Evolutionary conservation across 768 basidiomycete genomes (phyloP), one percentile per base, ranked within the genome.

Genomic region (Mycena maculata): DNA sequence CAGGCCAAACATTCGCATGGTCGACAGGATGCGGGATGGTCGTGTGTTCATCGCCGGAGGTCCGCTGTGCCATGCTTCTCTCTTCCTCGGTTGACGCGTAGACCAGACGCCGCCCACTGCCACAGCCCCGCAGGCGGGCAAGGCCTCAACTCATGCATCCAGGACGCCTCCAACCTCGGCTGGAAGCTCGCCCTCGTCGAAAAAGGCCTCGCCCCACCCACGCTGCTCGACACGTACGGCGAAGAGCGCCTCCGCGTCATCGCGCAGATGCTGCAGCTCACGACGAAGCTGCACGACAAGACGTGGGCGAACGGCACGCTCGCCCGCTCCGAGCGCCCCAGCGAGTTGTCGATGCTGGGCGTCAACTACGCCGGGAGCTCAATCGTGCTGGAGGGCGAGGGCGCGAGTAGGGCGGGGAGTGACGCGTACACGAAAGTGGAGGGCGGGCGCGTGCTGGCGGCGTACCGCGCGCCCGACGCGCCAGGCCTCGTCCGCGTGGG

Each of bases 21-120:
- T 80, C 0, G 69, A 85, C 48, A 77, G 72, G 25, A 83, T 86
- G 68, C 71, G 75, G 9, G 63, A 71, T 9, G 85, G 84, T 1
- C 77, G 84, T 18, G 82, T 82, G 20, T 86, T 86, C 60, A 55
- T 87, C 20, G 81, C 75, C 27, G 87, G 86, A 71, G 87, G 87
- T 84, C 57, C 50, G 31, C 9, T 8, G 16, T 10, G 72, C 23
- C 54, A 54, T 25, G 36, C 30, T 11, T 15, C 22, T 23, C n/a
- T 36, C 9, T 16, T 30, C 23, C 31, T 20, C 23, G 0, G 28
- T 12, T 30, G n/a, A 42, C 45, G 16, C 38, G 12, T 15, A 7
- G 38, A 28, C 13, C 60, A 87, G 86, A 87, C 66, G 81, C 84
- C 22, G 85, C 83, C 0, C 86, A 87, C 59, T 36, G 33, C 33